A percentile compares a stretch with the other conserved stretches of the same genome.
Conservation (phyloP, 305 asterid genomes). For the Solanum chacoense region DNA sequence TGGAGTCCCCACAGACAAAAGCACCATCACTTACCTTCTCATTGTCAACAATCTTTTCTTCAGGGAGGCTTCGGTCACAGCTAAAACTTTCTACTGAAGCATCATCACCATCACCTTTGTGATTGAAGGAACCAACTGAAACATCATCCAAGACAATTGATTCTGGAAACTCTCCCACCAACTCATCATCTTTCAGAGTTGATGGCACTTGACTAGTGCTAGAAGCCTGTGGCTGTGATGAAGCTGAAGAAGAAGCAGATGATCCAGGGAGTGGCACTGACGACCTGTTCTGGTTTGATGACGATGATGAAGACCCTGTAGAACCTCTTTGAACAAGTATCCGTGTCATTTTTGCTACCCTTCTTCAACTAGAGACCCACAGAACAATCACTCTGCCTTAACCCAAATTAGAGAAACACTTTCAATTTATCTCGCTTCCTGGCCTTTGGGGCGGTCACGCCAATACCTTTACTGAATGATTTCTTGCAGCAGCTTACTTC, state of each 20-base stretch:
- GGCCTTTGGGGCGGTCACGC: conserved; percentile 76
- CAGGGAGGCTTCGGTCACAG: conserved; percentile 22
- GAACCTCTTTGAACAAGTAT: conserved; percentile 89
- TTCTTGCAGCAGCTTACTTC: conserved; percentile 48
- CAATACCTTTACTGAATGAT: conserved; percentile 74
- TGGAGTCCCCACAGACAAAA: conserved; percentile 27
- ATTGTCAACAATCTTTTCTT: conserved; percentile 25
- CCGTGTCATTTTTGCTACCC: conserved; percentile 61
- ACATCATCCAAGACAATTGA: conserved; percentile 36
- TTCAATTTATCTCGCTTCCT: conserved; percentile 80
- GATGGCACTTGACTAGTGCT: conserved; percentile 34
- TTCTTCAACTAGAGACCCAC: conserved; percentile 21
- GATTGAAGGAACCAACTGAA: conserved; percentile 28
- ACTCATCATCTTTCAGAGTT: conserved; percentile 44
- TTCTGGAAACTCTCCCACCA: conserved; percentile 43
- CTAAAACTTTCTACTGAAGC: conserved; percentile 24
- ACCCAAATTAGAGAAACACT: conserved; percentile 39
- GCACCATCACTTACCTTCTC: conserved; percentile 13
- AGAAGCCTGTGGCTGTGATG: conserved; percentile 36
- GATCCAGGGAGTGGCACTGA: conserved; percentile 36
- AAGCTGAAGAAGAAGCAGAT: conserved; percentile 38
- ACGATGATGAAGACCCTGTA: conserved; percentile 51
- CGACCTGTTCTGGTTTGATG: conserved; percentile 62
- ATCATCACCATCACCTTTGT: conserved; percentile 36
- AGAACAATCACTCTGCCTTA: conserved; percentile 14